Base-by-base conservation (phyloP, 305 asterid genomes). In the Striga hermonthica region DNA sequence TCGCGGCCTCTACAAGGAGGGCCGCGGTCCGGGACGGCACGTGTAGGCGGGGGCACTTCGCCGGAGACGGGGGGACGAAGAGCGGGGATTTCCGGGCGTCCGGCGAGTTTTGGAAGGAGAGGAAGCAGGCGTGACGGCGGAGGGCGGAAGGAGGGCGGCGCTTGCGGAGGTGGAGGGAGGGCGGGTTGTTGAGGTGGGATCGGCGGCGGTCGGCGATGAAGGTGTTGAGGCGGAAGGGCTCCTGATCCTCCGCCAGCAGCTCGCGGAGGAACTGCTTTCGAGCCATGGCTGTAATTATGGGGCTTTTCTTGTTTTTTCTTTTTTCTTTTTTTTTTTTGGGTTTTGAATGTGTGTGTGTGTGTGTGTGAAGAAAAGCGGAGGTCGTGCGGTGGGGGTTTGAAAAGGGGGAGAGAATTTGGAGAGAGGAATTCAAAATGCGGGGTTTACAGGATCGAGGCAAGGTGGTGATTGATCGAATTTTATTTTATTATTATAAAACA, bases 1-100 rank as follows among this genome's bases (percentile, higher is more conserved):
- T 76, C 34, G 98, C 98, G 16, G 98, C 96, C 65, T 92, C 97
- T 1, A 83, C 81, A 1, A 85, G 89, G 34, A 86, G 65, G 13
- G 93, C 72, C 53, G 95, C 86, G 50, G 96, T 88, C 2, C 74
- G 41, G 8, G 91, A 74, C 4, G 98, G 96, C 2, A 92, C 48
- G 74, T 87, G 92, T 65, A 85, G 76, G 72, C 78, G 72, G 0
- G 91, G 90, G 65, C 86, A 78, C 77, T 75, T 82, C 41, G 66
- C 71, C 53, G 88, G 90, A 6, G 93, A 80, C 0, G 70, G 78
- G 13, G 85, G 71, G 14, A 76, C 77, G 11, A 62, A 60, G 45
- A 83, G 71, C 4, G 95, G 89, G 3, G 96, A 86, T 40, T 75
- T 80, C 6, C 70, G 67, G 7, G 70, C 71, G 72, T 84, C 90